A percentile compares a stretch with the other conserved stretches of the same genome.
phyloP scores from a whole-genome alignment of 2,329 filamentous ascomycete genomes.

The Colletotrichum navitas region DNA sequence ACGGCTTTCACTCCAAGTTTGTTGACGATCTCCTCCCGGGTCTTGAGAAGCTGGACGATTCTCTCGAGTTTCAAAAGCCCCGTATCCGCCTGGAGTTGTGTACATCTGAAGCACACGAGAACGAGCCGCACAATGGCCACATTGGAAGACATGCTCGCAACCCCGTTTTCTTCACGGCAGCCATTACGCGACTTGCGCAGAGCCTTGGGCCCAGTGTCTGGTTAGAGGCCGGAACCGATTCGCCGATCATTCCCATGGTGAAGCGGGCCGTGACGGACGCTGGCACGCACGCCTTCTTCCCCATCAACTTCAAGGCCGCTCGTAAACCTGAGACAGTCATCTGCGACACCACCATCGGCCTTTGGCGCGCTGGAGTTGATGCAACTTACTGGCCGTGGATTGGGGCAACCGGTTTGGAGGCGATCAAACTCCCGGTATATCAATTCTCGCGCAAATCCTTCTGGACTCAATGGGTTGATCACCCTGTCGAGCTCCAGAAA shows the following conservation, averaged over 20 bases:
- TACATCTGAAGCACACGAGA: not conserved
- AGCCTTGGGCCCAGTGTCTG: not conserved
- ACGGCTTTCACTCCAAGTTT: slow-evolving; percentile 1
- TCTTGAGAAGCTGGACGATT: not conserved
- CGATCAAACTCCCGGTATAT: not conserved
- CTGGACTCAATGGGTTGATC: not conserved
- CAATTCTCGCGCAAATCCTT: not conserved
- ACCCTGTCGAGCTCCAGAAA: not conserved
- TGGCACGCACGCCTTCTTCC: not conserved
- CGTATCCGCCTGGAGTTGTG: not conserved
- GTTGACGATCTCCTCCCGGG: not conserved
- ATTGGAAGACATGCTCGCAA: not conserved
- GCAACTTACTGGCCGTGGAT: not conserved
- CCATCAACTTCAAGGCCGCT: not conserved
- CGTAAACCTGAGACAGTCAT: not conserved
- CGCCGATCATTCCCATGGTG: not conserved
- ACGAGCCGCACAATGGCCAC: not conserved
- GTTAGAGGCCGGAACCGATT: slow-evolving; percentile 1
- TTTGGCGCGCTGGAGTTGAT: not conserved
- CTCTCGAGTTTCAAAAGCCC: not conserved
- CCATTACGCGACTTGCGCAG: not conserved
- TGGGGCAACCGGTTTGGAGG: not conserved
- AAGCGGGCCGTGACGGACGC: not conserved
- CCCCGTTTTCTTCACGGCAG: not conserved
- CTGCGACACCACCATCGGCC: not conserved